These are phyloP conservation scores for Penicillium paxilli DNA, from an alignment of 495 filamentous ascomycete genomes.

Conservation along the genomic window DNA sequence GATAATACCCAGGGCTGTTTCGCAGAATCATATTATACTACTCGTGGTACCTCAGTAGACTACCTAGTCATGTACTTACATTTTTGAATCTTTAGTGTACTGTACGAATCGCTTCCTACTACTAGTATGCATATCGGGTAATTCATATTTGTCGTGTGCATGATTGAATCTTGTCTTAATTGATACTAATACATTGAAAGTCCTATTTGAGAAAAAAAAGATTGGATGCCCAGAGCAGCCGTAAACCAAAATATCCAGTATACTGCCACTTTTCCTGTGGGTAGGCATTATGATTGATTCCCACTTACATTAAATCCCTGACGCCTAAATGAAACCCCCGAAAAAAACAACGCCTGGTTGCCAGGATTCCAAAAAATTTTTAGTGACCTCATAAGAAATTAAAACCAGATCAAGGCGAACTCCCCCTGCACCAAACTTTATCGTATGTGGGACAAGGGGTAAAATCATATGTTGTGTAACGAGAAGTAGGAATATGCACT, in stretches of 20 bases:
- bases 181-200: not conserved
- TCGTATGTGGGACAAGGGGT: not conserved
- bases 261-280: not conserved
- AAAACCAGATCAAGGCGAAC: not conserved
- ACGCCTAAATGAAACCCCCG: not conserved
- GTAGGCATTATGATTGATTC: not conserved
- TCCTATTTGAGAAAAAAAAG: not conserved
- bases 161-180: not conserved
- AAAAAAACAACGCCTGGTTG: not conserved
- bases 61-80: too few relatives aligned
- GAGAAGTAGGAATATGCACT: not conserved
- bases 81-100: too few relatives aligned
- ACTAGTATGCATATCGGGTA: not conserved
- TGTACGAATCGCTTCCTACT: too few relatives aligned
- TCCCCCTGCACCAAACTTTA: not conserved
- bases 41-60: too few relatives aligned
- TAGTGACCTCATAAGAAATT: not conserved
- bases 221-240: not conserved
- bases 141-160: not conserved
- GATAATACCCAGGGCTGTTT: too few relatives aligned
- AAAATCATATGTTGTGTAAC: not conserved
- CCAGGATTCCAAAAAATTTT: not conserved
- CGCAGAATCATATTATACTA: too few relatives aligned
- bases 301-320: not conserved
- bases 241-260: not conserved